Base-by-base conservation (phyloP, 225 moss, liverwort and hornwort species). In the Anthoceros angustus region DNA sequence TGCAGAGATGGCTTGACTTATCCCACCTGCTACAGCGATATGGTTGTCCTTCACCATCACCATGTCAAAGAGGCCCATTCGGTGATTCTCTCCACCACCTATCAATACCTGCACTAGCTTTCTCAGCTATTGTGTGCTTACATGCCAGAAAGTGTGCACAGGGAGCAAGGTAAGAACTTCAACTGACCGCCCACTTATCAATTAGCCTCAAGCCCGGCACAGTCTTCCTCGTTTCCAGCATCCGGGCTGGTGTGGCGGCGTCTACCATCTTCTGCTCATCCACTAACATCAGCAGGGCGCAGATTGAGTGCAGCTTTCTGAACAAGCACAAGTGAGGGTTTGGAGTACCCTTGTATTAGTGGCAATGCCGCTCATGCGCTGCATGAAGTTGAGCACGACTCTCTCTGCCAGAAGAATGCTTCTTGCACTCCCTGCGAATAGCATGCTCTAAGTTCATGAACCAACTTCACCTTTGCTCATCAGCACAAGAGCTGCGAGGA, bases 51-150 rank as follows among this genome's bases (percentile, higher is more conserved):
- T 98, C 69, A 98, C 84, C 88, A 98, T 68, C 68, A 92, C 82
- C 92, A 92, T 92, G 67, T 98, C 98, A 72, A 82, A 98, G 61
- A 92, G 89, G 40, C 98, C 98, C 89, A 98, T 89, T 48, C 98
- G 89, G 68, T 98, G 92, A 68, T 98, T 98, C 72, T 92, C 92
- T 62, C 92, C 98, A 39, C 89, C 85, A 72, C 92, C 98, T 74
- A 98, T 92, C 65, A 92, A 74, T 10, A 98, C 92, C 92, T 92
- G 83, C 67, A 70, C 55, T 65, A 68, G 64, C 12, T 46, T 69
- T 24, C 40, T 7, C n/a, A 15, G 39, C 5, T 14, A 64, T 15
- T 23, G 20, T 7, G 24, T 67, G 21, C 21, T n/a, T 1, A 21
- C 18, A 23, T 9, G 45, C n/a, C 32, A 16, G 6, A 48, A 67